phyloP scores from a whole-genome alignment of 306 rosid genomes.

The Medicago ruthenica region DNA sequence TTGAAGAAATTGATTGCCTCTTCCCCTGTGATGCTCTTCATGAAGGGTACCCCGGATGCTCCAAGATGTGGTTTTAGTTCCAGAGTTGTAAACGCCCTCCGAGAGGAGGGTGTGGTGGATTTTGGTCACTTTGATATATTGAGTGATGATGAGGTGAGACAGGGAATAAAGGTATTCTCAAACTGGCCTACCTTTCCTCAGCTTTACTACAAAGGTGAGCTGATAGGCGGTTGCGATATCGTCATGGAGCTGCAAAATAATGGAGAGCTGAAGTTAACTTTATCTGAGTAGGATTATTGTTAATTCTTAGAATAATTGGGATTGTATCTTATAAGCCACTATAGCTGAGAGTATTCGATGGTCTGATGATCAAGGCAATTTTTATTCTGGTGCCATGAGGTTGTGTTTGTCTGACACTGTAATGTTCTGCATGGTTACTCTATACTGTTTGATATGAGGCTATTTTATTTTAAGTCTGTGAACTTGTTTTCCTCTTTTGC shows the following conservation, averaged over 20 bases:
- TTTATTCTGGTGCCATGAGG: constrained; percentile 47
- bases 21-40: constrained; percentile 85
- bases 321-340: constrained; percentile 32
- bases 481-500: neutral
- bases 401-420: constrained; percentile 41
- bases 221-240: constrained; percentile 90
- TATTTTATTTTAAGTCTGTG: constrained; percentile 14
- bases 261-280: constrained; percentile 79
- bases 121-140: constrained; percentile 87
- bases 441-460: constrained; percentile 24
- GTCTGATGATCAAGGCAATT: constrained; percentile 38
- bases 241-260: constrained; percentile 71
- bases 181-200: constrained; percentile 99
- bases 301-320: constrained; percentile 44
- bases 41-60: constrained; percentile 91
- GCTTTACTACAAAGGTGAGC: constrained; percentile 86
- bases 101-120: constrained; percentile 64
- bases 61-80: constrained; percentile 96
- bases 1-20: constrained; percentile 70
- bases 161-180: constrained; percentile 80
- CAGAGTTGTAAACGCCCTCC: constrained; percentile 75
- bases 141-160: constrained; percentile 83
- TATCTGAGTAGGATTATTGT: constrained; percentile 60
- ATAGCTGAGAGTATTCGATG: constrained; percentile 32
- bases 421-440: constrained; percentile 42